Conservation (phyloP, 2,329 filamentous ascomycete species). For the Daldinia sp. region DNA sequence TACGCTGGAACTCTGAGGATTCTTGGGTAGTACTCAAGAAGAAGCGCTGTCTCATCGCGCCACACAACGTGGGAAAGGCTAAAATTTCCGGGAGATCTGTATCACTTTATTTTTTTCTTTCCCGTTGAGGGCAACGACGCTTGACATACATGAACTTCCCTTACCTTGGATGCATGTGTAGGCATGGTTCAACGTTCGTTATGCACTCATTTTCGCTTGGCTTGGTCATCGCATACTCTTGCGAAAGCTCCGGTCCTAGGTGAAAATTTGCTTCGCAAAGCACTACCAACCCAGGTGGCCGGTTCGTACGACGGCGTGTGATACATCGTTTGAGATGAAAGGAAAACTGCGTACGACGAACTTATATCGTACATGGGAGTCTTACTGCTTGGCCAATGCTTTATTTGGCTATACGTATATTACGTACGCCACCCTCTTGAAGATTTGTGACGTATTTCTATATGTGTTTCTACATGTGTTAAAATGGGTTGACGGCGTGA, state of each 20-base stretch:
- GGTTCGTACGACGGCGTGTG: slow-evolving; percentile 16
- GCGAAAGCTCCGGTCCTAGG: not conserved
- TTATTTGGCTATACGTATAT: not conserved
- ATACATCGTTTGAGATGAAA: slow-evolving; percentile 27
- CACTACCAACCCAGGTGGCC: slow-evolving; percentile 5
- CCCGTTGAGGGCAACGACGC: not conserved
- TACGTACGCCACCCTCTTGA: not conserved
- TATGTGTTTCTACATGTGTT: not conserved
- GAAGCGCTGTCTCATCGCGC: not conserved
- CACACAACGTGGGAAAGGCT: slow-evolving; percentile 10
- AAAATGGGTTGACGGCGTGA: not conserved
- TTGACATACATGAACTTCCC: not conserved
- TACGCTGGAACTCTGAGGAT: not conserved
- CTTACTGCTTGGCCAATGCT: not conserved
- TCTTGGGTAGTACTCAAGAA: not conserved
- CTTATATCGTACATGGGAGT: not conserved
- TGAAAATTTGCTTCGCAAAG: slow-evolving; percentile 7
- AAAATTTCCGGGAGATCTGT: slow-evolving; percentile 29
- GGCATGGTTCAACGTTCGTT: not conserved
- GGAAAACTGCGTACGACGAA: slow-evolving; percentile 10
- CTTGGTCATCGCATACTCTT: not conserved
- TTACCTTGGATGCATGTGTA: not conserved
- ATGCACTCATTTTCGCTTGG: not conserved
- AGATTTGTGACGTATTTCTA: not conserved
- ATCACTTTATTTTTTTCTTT: slow-evolving; percentile 10